These are phyloP conservation scores for Rostrohypoxylon terebratum DNA, from an alignment of 495 filamentous ascomycete species.

Conservation along the genomic window DNA sequence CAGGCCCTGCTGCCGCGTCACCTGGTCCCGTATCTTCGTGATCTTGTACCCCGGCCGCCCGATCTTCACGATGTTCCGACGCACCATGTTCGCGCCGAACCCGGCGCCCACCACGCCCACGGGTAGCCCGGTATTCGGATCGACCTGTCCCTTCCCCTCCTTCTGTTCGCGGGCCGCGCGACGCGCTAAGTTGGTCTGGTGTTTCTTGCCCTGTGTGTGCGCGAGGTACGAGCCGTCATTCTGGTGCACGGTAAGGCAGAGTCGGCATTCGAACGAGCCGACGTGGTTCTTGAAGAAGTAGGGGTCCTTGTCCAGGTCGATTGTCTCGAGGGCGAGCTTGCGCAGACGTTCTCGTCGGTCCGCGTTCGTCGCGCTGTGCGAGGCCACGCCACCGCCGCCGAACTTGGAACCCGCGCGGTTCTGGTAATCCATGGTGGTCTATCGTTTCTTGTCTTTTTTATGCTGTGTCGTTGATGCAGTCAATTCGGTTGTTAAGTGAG, in stretches of 20 bases:
- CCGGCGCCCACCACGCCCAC: slow-evolving; percentile 81
- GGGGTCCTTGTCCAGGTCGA: slow-evolving; percentile 99
- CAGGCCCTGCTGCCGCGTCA: slow-evolving; percentile 88
- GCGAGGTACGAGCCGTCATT: slow-evolving; percentile 99
- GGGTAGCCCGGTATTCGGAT: slow-evolving; percentile 78
- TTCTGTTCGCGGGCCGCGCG: slow-evolving; percentile 93
- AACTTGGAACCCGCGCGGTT: slow-evolving; percentile 98
- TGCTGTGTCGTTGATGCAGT: not conserved
- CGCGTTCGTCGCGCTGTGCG: slow-evolving; percentile 90
- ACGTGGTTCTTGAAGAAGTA: slow-evolving; percentile 99
- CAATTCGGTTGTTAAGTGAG: not conserved
- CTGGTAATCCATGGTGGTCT: slow-evolving; percentile 70
- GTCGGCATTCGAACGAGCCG: slow-evolving; percentile 96
- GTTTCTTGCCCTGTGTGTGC: slow-evolving; percentile 98
- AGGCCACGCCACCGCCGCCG: slow-evolving; percentile 96
- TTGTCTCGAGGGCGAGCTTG: slow-evolving; percentile 97
- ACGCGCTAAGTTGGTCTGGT: slow-evolving; percentile 98
- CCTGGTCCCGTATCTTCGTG: slow-evolving; percentile 90
- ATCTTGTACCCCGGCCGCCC: slow-evolving; percentile 98
- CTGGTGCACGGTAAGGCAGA: slow-evolving; percentile 99
- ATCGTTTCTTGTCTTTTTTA: not conserved
- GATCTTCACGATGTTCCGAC: slow-evolving; percentile 95
- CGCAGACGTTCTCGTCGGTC: slow-evolving; percentile 97
- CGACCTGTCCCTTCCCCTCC: slow-evolving; percentile 79
- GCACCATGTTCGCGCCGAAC: slow-evolving; percentile 67